Evolutionary conservation across 2,329 filamentous ascomycete genomes (phyloP), one percentile per base, ranked within the genome.

Genomic region (Elsinoe necatrix): DNA sequence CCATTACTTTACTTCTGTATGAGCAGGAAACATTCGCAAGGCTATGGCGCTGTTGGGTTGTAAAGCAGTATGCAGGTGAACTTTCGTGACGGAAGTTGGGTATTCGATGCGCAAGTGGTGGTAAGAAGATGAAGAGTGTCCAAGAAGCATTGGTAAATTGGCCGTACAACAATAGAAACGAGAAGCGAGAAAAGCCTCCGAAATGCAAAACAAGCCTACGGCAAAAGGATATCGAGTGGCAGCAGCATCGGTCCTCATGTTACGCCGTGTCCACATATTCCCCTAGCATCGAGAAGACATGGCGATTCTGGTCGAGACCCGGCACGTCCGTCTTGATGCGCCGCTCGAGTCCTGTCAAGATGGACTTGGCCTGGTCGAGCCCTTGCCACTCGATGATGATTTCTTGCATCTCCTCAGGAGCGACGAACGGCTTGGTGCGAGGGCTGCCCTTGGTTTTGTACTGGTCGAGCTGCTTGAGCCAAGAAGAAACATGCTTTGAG

Each of bases 401-500:
- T 8, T 52, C 48, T 37, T 52, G 48, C 29, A 52, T 52, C 5
- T 37, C 31, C 11, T 39, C 20, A 8, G 31, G 29, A 4, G 48
- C 21, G 12, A 48, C 25, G 11, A 14, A n/a, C 14, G 29, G 48
- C 7, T 50, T 31, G 27, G 48, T 52, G 16, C 48, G 48, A n/a
- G 29, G 16, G 21, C 25, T 35, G 16, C 48, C 48, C 21, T 39
- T 52, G 16, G 48, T 52, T 31, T 52, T 52, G 48, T 37, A 25
- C 11, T 52, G 31, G 1, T 29, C n/a, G 3, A 52, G 12, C 20
- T 23, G 16, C 48, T 52, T 52, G 29, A 39, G 7, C 29, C 34
- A 52, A 6, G 48, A 9, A 14, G 29, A 25, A 2, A 21, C n/a
- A n/a, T 52, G 48, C 29, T 35, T 35, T 9, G 48, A 29, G 31